Evolutionary conservation across 78 protist genomes (phyloP), one percentile per base, ranked within the genome.

Genomic region (Creolimax fragrantissima): DNA sequence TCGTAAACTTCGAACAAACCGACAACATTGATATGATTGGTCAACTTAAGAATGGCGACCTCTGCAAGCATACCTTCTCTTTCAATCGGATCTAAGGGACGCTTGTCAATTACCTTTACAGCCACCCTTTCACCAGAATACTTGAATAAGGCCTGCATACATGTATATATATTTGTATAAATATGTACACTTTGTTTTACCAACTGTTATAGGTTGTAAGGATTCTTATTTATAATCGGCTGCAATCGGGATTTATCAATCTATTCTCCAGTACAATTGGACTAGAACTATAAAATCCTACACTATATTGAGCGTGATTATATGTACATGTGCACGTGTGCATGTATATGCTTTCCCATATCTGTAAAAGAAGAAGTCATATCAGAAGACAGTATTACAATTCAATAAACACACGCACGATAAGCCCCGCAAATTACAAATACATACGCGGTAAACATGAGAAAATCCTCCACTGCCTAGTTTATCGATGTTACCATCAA

Each of bases 11-110:
- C 92, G 41, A 44, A 2, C 7, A 89, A n/a, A 3, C 24, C 42
- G 2, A 89, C 43, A 6, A 89, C 39, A 42, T 89, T 45, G 43
- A 81, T 66, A 37, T 89, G 92, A 11, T 66, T 36, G 42, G 43
- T 81, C 92, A 89, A 45, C 24, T 89, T 89, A 45, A 89, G 85
- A 4, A 89, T 66, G 83, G 92, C 92, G 5, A 89, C 35, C 85
- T 89, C 92, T 39, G 92, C 37, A 3, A 66, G 32, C 45, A 66
- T 45, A 85, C 92, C 86, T 11, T 83, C 86, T 41, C 86, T 83
- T 11, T 83, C 86, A 24, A 83, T 41, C 7, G 86, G 86, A 11
- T 83, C 86, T 24, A 83, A 24, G 35, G 7, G 86, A 6, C 35
- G 7, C 7, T 83, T 83, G 86, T 24, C 86, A 11, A 83, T 83